phyloP scores from a whole-genome alignment of 495 filamentous ascomycete genomes.

The Xylaria castorea region DNA sequence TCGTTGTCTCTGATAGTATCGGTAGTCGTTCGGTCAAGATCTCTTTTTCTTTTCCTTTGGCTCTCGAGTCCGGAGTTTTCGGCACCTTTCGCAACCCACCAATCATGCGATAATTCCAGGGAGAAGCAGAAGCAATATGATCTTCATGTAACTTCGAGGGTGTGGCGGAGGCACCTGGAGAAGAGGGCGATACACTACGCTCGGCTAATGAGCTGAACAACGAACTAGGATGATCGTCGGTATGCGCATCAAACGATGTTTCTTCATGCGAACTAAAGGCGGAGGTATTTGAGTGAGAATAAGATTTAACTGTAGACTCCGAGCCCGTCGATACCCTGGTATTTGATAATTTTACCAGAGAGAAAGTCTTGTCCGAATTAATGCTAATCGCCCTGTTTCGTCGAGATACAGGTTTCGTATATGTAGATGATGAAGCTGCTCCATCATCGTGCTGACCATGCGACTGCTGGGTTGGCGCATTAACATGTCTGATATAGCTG shows the following conservation, averaged over 20 bases:
- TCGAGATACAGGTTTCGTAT: constrained; percentile 44
- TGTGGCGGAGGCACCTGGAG: constrained; percentile 41
- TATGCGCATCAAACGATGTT: constrained; percentile 54
- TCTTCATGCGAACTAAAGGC: constrained; percentile 53
- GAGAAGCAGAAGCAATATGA: constrained; percentile 50
- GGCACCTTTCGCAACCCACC: constrained; percentile 63
- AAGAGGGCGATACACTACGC: constrained; percentile 45
- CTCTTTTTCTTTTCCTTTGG: constrained; percentile 47
- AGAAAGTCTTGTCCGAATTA: constrained; percentile 58
- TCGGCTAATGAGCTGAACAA: constrained; percentile 53
- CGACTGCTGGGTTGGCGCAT: constrained; percentile 35
- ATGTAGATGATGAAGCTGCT: constrained; percentile 24
- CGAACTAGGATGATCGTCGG: constrained; percentile 53
- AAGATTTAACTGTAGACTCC: constrained; percentile 35
- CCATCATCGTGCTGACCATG: constrained; percentile 34
- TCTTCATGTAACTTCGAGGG: constrained; percentile 51
- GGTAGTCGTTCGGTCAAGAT: constrained; percentile 44
- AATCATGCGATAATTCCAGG: constrained; percentile 61
- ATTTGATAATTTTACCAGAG: constrained; percentile 42
- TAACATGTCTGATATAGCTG: constrained; percentile 42
- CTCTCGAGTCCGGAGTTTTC: constrained; percentile 55
- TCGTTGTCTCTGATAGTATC: constrained; percentile 47
- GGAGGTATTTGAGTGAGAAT: constrained; percentile 45
- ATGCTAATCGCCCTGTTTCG: constrained; percentile 49
- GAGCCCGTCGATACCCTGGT: constrained; percentile 39